Conservation (phyloP, 78 protist species). For the Chrysochromulina parva region DNA sequence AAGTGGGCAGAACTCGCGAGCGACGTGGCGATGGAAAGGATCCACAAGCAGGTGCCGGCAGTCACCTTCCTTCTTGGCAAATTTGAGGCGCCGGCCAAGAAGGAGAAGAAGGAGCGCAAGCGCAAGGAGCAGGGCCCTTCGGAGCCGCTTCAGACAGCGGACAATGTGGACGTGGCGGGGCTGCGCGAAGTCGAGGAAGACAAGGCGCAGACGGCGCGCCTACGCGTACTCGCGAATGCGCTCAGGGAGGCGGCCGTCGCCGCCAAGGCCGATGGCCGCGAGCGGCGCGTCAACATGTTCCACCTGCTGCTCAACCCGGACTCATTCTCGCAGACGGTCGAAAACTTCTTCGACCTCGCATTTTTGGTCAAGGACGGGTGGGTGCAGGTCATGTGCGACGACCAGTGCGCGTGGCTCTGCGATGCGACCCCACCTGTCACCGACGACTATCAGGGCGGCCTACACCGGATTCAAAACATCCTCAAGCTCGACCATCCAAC, state of each 20-base stretch:
- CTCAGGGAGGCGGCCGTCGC: no score
- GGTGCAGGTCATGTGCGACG: no score
- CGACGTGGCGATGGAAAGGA: background rate
- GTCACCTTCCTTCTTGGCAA: background rate
- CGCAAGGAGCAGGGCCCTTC: background rate
- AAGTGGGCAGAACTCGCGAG: background rate
- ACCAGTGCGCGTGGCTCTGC: no score
- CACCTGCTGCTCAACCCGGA: conserved; percentile 45
- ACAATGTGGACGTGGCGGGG: background rate
- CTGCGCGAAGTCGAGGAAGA: background rate
- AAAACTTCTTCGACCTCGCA: conserved; percentile 56
- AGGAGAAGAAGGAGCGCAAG: background rate
- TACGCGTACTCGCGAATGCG: background rate
- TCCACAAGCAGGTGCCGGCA: background rate
- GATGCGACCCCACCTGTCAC: no score
- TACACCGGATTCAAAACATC: no score
- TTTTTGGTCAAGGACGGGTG: conserved; percentile 47
- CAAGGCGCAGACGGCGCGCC: background rate
- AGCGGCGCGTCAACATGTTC: conserved; percentile 39
- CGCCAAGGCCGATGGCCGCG: no score
- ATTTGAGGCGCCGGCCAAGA: background rate
- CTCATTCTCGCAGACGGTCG: conserved; percentile 51
- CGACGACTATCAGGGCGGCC: no score
- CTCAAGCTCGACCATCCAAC: no score
- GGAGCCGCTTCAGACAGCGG: background rate